Evolutionary conservation across 1,284 basidiomycete genomes (phyloP), one percentile per base, ranked within the genome.

Genomic region (Naganishia sp.): DNA sequence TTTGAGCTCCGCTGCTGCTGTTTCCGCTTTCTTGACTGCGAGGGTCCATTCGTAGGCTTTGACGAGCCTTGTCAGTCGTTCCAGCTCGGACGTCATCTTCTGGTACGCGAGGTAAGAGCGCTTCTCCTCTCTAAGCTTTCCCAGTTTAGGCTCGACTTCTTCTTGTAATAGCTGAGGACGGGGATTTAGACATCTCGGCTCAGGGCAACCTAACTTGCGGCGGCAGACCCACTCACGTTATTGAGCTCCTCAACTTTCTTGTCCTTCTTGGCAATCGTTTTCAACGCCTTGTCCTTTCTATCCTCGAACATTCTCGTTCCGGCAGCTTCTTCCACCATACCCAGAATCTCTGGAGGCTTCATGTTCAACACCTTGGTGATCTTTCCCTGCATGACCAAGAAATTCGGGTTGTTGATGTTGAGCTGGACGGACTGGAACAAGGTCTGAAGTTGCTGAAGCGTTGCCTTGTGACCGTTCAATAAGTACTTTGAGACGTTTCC

Each of bases 281-380:
- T 94, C 76, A 90, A 87, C 9, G 96, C 95, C 78, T 97, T 98
- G 75, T 97, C 94, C 79, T 99, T 99, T 42, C 92, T 86, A 69
- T 99, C 95, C 79, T 99, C 96, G 74, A 98, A 99, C 95, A 99
- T 99, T 45, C 94, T 88, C 55, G 96, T 99, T 1, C 96, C 96
- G 0, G 95, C 92, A 0, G 96, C 96, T 79, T 99, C 96, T 79
- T 99, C 96, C 13, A 99, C 93, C 91, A 99, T 95, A 3, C 94
- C 92, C 17, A 99, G 85, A 70, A 99, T 97, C 78, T 99, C 96
- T 80, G 90, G 89, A 0, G 96, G 94, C 62, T 93, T 90, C 96
- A 99, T 99, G 79, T 98, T 99, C 65, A 99, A 86, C 2, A 99
- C 92, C 81, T 94, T 95, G 13, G 92, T 94, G 74, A 94, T 94